Evolutionary conservation across 1,284 basidiomycete genomes (phyloP).

Genomic region (Mycena sp.): DNA sequence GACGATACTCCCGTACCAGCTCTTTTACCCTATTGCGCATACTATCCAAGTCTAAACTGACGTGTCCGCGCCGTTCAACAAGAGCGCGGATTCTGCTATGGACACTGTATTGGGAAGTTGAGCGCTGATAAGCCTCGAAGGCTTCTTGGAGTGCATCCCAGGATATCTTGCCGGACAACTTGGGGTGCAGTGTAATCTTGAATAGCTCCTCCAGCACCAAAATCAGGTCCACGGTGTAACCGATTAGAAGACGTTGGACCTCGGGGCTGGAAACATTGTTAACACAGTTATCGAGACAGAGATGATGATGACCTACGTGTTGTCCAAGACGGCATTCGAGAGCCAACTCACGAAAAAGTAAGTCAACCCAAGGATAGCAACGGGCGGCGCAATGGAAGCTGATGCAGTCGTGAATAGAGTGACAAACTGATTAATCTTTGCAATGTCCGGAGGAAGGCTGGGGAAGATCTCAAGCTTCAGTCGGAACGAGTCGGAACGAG

Average conservation of each 20-base stretch:
- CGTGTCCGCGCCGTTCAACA: not conserved
- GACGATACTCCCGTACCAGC: not conserved
- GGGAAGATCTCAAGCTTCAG: not conserved
- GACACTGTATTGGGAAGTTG: not conserved
- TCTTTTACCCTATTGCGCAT: not conserved
- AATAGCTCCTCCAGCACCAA: not conserved
- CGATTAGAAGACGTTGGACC: conserved; percentile 27
- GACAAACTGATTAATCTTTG: not conserved
- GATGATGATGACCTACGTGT: not conserved
- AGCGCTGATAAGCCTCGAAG: not conserved
- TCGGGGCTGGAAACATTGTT: conserved; percentile 12
- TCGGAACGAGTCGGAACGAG: not conserved
- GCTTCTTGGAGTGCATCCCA: not conserved
- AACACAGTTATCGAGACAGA: not conserved
- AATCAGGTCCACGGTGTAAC: conserved; percentile 26
- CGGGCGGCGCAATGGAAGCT: conserved; percentile 6
- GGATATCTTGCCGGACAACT: not conserved
- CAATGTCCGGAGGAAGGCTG: not conserved
- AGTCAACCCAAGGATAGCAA: conserved; percentile 5
- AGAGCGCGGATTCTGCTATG: not conserved
- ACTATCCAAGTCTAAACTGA: not conserved
- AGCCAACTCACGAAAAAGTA: not conserved
- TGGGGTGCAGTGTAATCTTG: not conserved
- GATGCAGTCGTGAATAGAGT: not conserved
- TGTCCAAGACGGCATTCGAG: not conserved